Evolutionary conservation across 306 rosid species (phyloP).

Genomic region (Dryas octopetala): DNA sequence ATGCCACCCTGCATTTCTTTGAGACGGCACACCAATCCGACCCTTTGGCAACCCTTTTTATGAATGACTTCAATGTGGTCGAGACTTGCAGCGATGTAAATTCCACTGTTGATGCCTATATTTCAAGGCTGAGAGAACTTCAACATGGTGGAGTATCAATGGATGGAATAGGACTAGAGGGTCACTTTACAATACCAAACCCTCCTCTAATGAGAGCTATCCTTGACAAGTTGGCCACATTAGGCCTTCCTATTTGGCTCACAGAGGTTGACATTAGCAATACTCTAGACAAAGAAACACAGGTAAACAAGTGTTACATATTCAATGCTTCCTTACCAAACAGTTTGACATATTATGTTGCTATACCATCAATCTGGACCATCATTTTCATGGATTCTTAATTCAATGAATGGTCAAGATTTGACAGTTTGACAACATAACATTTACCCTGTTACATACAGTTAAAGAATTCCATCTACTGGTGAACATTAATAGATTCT

Average conservation of each 20-base stretch:
- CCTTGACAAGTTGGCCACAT: slow-evolving; percentile 79
- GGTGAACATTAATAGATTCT: not conserved
- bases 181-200: slow-evolving; percentile 73
- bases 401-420: not conserved
- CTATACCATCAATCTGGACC: not conserved
- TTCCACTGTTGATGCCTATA: slow-evolving; percentile 68
- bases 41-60: slow-evolving; percentile 73
- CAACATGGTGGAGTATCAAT: slow-evolving; percentile 53
- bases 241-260: slow-evolving; percentile 86
- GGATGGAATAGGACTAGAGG: slow-evolving; percentile 93
- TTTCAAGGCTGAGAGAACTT: slow-evolving; percentile 55
- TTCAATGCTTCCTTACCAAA: not conserved
- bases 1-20: slow-evolving; percentile 65
- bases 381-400: too few relatives aligned
- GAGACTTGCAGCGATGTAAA: slow-evolving; percentile 80
- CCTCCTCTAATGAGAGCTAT: slow-evolving; percentile 77
- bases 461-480: not conserved
- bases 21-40: slow-evolving; percentile 68
- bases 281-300: slow-evolving; percentile 44
- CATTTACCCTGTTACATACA: not conserved
- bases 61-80: slow-evolving; percentile 91
- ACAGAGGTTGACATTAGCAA: slow-evolving; percentile 87
- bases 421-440: not conserved
- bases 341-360: not conserved
- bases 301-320: slow-evolving; percentile 41